phyloP scores from a whole-genome alignment of 2,329 filamentous ascomycete genomes.

The Thelonectria rubi region DNA sequence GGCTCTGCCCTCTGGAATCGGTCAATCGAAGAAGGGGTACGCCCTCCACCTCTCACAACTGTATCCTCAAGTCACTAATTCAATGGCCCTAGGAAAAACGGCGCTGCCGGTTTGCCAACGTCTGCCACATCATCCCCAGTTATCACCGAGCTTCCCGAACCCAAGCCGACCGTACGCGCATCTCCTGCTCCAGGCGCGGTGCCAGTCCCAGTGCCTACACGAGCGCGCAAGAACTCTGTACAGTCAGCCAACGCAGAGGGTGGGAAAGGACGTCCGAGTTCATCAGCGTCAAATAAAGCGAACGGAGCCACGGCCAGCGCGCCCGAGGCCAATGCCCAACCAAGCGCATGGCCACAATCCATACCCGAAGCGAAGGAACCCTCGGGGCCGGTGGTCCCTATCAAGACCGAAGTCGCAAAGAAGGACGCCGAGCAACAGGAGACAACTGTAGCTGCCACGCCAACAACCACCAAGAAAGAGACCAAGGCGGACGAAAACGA shows the following conservation, averaged over 20 bases:
- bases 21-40: conserved; percentile 82
- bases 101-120: conserved; percentile 67
- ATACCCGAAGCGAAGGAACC: conserved; percentile 56
- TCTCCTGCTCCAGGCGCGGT: conserved; percentile 68
- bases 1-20: conserved; percentile 70
- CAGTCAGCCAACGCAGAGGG: conserved; percentile 65
- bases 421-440: conserved; percentile 47
- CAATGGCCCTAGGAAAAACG: conserved; percentile 45
- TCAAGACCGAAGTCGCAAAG: conserved; percentile 47
- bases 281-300: conserved; percentile 68
- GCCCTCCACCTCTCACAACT: conserved; percentile 38
- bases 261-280: conserved; percentile 62
- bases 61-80: conserved; percentile 26
- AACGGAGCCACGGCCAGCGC: conserved; percentile 58
- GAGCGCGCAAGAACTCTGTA: conserved; percentile 79
- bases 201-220: conserved; percentile 72
- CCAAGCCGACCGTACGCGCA: conserved; percentile 57
- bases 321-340: conserved; percentile 48
- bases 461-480: conserved; percentile 54
- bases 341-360: conserved; percentile 44
- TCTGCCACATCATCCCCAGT: conserved; percentile 80
- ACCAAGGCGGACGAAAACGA: conserved; percentile 50
- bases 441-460: conserved; percentile 34
- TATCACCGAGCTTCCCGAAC: conserved; percentile 73
- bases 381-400: conserved; percentile 55